A percentile compares a stretch with the other conserved stretches of the same genome.
Evolutionary conservation across 2,329 filamentous ascomycete genomes (phyloP).

Genomic region (Paraphaeosphaeria minitans): DNA sequence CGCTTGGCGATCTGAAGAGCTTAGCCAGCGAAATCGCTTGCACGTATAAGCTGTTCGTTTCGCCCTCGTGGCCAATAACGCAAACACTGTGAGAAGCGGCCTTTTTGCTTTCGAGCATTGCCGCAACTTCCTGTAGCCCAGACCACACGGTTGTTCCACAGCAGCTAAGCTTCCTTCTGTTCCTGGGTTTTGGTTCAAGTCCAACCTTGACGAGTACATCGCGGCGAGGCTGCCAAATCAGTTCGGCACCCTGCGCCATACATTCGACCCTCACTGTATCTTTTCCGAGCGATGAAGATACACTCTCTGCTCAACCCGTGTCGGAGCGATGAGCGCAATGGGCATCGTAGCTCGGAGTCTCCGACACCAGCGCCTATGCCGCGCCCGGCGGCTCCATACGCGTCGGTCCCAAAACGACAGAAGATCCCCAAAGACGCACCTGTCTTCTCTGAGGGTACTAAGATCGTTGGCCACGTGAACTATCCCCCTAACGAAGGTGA

Average conservation of each 20-base stretch:
- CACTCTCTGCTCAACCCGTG: slow-evolving; percentile 48
- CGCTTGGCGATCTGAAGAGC: slow-evolving; percentile 5
- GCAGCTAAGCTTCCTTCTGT: slow-evolving; percentile 23
- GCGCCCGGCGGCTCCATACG: slow-evolving; percentile 12
- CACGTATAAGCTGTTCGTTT: slow-evolving; percentile 28
- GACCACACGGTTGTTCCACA: slow-evolving; percentile 28
- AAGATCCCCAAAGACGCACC: slow-evolving; percentile 70
- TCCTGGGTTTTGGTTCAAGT: slow-evolving; percentile 25
- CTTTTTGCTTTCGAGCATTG: slow-evolving; percentile 25
- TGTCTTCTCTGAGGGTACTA: slow-evolving; percentile 63
- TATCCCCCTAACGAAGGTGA: slow-evolving; percentile 73
- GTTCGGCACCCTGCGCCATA: slow-evolving; percentile 7
- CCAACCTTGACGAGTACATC: slow-evolving; percentile 22
- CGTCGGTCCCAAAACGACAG: slow-evolving; percentile 43
- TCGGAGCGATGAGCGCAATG: slow-evolving; percentile 21
- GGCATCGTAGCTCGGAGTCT: slow-evolving; percentile 19
- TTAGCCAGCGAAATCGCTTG: slow-evolving; percentile 22
- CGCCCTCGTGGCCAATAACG: slow-evolving; percentile 35
- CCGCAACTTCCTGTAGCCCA: slow-evolving; percentile 24
- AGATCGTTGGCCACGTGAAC: slow-evolving; percentile 69
- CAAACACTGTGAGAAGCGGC: slow-evolving; percentile 34
- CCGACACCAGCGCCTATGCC: slow-evolving; percentile 19
- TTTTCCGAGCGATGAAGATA: slow-evolving; percentile 44
- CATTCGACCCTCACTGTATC: neutral
- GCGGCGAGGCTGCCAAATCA: slow-evolving; percentile 20